A percentile compares a stretch with the other conserved stretches of the same genome.
Evolutionary conservation across 306 rosid genomes (phyloP).

Genomic region (Hippophae gyantsensis): DNA sequence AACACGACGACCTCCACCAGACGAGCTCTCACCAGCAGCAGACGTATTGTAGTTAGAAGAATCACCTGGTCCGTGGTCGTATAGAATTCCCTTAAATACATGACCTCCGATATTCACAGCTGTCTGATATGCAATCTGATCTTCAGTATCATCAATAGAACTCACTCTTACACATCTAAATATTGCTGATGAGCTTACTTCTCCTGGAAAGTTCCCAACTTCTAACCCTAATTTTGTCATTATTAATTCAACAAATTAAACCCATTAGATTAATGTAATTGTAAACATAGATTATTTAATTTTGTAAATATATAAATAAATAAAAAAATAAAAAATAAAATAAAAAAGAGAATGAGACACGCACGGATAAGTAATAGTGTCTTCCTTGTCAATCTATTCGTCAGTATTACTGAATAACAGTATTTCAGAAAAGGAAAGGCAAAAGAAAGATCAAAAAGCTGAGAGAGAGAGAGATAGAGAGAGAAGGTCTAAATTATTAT

Average conservation of each 20-base stretch:
- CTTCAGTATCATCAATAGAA: constrained; percentile 59
- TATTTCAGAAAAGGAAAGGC: constrained; percentile 33
- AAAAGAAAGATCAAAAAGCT: constrained; percentile 12
- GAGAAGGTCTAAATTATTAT: constrained; percentile 10
- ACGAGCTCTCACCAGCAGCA: constrained; percentile 40
- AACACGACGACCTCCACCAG: constrained; percentile 27
- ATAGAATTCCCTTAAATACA: constrained; percentile 73
- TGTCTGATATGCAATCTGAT: constrained; percentile 79
- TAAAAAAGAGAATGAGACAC: constrained; percentile 22
- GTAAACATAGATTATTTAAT: neutral
- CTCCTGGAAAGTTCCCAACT: constrained; percentile 55
- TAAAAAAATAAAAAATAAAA: neutral
- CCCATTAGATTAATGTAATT: too few relatives aligned
- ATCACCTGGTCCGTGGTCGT: constrained; percentile 62
- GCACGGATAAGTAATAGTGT: constrained; percentile 19
- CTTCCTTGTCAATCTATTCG: constrained; percentile 35
- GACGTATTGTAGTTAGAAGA: constrained; percentile 12
- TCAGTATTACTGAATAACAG: constrained; percentile 49
- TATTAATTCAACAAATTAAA: neutral
- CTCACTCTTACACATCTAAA: constrained; percentile 77
- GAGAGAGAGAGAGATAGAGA: neutral
- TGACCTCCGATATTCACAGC: constrained; percentile 94
- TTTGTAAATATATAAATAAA: neutral
- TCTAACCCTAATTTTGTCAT: constrained; percentile 42
- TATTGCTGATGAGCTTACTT: constrained; percentile 55